Base-by-base conservation (phyloP, 257 asterid genomes). In the Solanum bulbocastanum region DNA sequence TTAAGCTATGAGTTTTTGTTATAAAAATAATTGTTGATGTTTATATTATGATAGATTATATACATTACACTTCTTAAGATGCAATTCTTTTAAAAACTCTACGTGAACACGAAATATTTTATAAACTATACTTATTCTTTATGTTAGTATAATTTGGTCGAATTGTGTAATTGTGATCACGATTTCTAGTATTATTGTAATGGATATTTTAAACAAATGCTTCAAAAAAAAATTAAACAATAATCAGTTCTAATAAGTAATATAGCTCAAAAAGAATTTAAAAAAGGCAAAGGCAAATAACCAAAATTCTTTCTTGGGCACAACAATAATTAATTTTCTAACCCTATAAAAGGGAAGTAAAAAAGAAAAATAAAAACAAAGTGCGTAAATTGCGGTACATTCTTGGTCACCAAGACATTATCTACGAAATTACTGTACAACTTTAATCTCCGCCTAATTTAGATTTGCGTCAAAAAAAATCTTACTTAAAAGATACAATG, bases 401-500 rank as follows among this genome's bases (percentile, higher is more conserved):
- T 46, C 30, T 44, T 9, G 40, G 16, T 81, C 42, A 81, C 20
- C 40, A 46, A 27, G 39, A 44, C n/a, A 78, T 42, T 7, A n/a
- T 79, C 65, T 44, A 25, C 5, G 5, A 79, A 44, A 15, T 79
- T 37, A 74, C 18, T 72, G 6, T 71, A 8, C 14, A 5, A 15
- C 3, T 33, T 30, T 69, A 0, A 4, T 8, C 6, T 71, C 1
- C 3, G 0, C 1, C 3, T 71, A 20, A 73, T 73, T 35, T 5
- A 35, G 3, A 36, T 73, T 73, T 3, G 4, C 0, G 0, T 4
- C 0, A 32, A 16, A 33, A 72, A 25, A 4, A 16, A 2, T 56
- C n/a, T 18, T 33, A 18, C 1, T 0, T 4, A 0, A 1, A 2
- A 18, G 1, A 9, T 4, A 2, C 4, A 15, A 1, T 0, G 2